Conservation (phyloP, 164 flowering plant genomes). For the Magnolia changhungtana region DNA sequence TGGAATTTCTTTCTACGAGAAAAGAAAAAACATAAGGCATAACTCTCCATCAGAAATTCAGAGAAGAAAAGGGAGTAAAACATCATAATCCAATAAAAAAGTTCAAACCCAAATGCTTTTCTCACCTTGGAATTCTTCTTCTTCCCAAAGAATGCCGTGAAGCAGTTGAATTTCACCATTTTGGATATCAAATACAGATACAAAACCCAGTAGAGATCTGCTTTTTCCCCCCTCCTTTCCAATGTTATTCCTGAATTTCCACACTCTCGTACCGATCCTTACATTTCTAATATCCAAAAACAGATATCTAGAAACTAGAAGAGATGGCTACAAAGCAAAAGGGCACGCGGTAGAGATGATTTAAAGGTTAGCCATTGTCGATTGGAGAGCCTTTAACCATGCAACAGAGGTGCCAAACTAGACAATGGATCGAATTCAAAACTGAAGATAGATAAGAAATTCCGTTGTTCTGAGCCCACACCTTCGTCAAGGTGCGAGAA, state of each 20-base stretch:
- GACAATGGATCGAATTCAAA: not conserved
- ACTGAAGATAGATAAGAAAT: not conserved
- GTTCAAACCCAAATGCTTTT: not conserved
- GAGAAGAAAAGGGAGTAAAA: not conserved
- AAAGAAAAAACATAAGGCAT: not conserved
- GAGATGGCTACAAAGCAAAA: no score
- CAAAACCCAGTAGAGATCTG: not conserved
- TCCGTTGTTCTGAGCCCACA: conserved; percentile 13
- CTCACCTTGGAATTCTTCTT: conserved; percentile 48
- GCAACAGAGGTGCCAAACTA: conserved; percentile 41
- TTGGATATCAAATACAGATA: not conserved
- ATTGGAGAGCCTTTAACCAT: conserved; percentile 36
- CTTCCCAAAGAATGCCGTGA: conserved; percentile 31
- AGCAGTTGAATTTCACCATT: conserved; percentile 55
- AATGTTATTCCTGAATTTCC: not conserved
- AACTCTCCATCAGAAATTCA: not conserved
- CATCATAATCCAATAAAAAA: not conserved
- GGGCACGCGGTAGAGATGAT: not conserved
- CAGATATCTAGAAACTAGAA: no score
- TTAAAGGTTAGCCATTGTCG: conserved; percentile 70
- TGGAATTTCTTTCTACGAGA: conserved; percentile 24
- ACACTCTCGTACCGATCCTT: not conserved
- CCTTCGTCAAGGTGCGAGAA: conserved; percentile 30
- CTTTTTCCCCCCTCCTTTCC: not conserved
- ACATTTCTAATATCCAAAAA: conserved; percentile 9